Conservation (phyloP, 1,139 yeast species). For the Debaryomyces coudertii region DNA sequence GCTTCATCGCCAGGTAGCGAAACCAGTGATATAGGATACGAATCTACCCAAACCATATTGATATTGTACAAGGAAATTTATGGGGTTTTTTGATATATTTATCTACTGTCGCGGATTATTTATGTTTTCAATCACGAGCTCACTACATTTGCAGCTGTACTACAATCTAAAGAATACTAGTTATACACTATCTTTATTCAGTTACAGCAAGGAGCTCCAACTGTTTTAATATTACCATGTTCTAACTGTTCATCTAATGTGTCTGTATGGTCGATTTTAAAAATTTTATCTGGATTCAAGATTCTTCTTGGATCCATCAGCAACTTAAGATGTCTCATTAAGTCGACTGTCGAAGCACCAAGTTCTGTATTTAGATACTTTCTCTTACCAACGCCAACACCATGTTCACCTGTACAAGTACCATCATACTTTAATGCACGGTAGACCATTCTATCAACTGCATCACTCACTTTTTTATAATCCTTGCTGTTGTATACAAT, state of each 20-base stretch:
- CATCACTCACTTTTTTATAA: slow-evolving; percentile 35
- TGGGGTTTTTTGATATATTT: background rate
- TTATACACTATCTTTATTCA: background rate
- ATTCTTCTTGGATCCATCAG: slow-evolving; percentile 45
- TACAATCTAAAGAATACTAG: too few species aligned
- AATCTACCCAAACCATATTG: slow-evolving; percentile 43
- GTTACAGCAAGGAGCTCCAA: slow-evolving; percentile 2
- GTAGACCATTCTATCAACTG: slow-evolving; percentile 53
- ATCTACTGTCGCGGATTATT: background rate
- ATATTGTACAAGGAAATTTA: background rate
- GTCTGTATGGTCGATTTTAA: slow-evolving; percentile 43
- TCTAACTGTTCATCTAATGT: slow-evolving; percentile 35
- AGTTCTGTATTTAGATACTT: slow-evolving; percentile 40
- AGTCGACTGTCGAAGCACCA: slow-evolving; percentile 40
- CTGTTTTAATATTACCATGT: slow-evolving; percentile 7
- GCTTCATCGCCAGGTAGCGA: slow-evolving; percentile 29
- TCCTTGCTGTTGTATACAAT: slow-evolving; percentile 51
- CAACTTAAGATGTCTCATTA: slow-evolving; percentile 47
- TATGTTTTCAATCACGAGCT: slow-evolving; percentile 1
- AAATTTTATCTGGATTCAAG: slow-evolving; percentile 48
- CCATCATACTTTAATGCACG: slow-evolving; percentile 50
- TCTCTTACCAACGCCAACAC: slow-evolving; percentile 51
- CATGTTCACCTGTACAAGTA: slow-evolving; percentile 53
- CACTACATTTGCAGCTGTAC: slow-evolving; percentile 1
- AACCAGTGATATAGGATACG: slow-evolving; percentile 36